Percentiles rank a stretch among this genome's conserved stretches.
phyloP scores from a whole-genome alignment of 345 rosid species.

The Odontarrhena argentea region DNA sequence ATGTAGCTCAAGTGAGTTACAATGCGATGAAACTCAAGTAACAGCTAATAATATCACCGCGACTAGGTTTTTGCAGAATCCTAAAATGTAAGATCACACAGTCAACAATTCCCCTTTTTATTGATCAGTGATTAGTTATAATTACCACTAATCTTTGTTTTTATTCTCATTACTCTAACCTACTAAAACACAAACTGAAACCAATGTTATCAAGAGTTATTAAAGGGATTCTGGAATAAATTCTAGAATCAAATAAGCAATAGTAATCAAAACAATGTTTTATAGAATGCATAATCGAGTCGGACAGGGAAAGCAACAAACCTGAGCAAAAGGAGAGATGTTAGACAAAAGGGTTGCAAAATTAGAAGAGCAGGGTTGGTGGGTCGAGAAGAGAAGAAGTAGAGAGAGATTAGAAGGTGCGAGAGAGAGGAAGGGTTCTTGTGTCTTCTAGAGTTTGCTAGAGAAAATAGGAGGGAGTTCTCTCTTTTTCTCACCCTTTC shows the following conservation, averaged over 20 bases:
- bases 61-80: no score
- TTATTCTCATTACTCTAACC: no score
- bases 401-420: conserved; percentile 28
- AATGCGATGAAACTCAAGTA: no score
- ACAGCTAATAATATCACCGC: no score
- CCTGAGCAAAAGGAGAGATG: conserved; percentile 26
- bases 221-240: not conserved
- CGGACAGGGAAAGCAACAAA: conserved; percentile 10
- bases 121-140: no score
- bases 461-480: conserved; percentile 34
- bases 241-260: not conserved
- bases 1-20: no score
- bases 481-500: not conserved
- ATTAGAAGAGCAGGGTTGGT: not conserved
- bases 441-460: conserved; percentile 55
- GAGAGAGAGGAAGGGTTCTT: conserved; percentile 12
- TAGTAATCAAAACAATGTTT: not conserved
- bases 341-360: not conserved
- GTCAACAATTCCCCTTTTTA: no score
- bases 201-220: not conserved
- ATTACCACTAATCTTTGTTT: no score
- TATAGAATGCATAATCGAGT: not conserved
- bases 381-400: conserved; percentile 1
- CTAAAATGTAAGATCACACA: no score
- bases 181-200: not conserved